phyloP scores from a whole-genome alignment of 2,329 filamentous ascomycete species.

The Cladosporium velox region DNA sequence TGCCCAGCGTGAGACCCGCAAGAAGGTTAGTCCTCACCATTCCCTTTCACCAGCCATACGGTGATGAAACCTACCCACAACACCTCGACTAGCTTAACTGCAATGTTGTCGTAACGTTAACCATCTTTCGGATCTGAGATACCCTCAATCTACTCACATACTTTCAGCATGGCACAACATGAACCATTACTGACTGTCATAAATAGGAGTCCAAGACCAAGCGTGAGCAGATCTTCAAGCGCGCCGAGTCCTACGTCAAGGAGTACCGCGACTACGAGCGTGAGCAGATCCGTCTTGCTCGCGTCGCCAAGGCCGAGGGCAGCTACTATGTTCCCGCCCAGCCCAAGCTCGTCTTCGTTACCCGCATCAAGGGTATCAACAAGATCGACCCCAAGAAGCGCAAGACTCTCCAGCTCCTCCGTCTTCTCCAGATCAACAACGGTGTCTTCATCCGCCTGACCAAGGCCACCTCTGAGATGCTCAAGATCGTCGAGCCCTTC shows the following conservation, averaged over 20 bases:
- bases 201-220: constrained; percentile 95
- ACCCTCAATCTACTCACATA: constrained; percentile 16
- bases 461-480: constrained; percentile 97
- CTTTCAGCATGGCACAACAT: constrained; percentile 8
- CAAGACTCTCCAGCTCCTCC: constrained; percentile 99
- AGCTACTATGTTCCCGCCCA: constrained; percentile 93
- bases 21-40: constrained; percentile 69
- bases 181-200: constrained; percentile 39
- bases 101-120: constrained; percentile 98
- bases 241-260: constrained; percentile 99
- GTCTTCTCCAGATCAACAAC: constrained; percentile 99
- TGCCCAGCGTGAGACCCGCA: constrained; percentile 59
- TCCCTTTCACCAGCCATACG: constrained; percentile 35
- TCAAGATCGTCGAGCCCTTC: constrained; percentile 98
- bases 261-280: constrained; percentile 98
- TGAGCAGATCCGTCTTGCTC: constrained; percentile 93
- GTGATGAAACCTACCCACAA: constrained; percentile 87
- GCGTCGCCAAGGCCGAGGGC: constrained; percentile 87
- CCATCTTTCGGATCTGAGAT: constrained; percentile 99
- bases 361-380: constrained; percentile 99
- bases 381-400: constrained; percentile 99
- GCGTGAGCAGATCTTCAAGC: constrained; percentile 98
- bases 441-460: constrained; percentile 96
- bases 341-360: constrained; percentile 93
- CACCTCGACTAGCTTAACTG: constrained; percentile 79